Base-by-base conservation (phyloP, 2,329 filamentous ascomycete genomes). In the Onygenales sp. region DNA sequence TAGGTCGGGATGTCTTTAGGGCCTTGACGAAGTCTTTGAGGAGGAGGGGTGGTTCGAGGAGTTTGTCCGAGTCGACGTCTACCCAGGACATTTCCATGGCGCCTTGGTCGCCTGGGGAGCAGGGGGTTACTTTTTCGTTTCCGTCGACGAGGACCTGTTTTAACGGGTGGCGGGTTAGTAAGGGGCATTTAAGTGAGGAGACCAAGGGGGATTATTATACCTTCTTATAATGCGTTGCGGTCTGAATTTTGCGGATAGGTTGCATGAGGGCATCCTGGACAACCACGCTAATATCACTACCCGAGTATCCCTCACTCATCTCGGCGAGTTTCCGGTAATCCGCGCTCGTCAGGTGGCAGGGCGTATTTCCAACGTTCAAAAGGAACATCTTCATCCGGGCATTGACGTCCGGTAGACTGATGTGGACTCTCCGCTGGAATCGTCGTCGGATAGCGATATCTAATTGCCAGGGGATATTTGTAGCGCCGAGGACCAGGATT, bases 401-500 rank as follows among this genome's bases (percentile, higher is more conserved):
- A 13, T 89, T 85, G 43, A 85, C 64, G 67, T 98, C 93, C 6
- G 93, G 93, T 44, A 98, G 75, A 59, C 87, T 89, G 70, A 98
- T 98, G 71, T 98, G 93, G 32, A 98, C 91, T 73, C 93, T 81
- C 62, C 93, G 81, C 71, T 98, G 94, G 77, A 98, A 98, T 66
- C 93, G 89, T 70, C 93, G 83, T 61, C 93, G 85, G 63, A 98
- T 98, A 62, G 93, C 93, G 9, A 89, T 87, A 69, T 98, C 93
- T 48, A 98, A 80, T 76, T 98, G 92, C 93, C 93, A 98, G 14
- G 93, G 93, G 58, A 98, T 97, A 69, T 98, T 98, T 54, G 93
- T 98, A 52, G 93, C 93, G 56, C 93, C 93, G 3, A 98, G 81
- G 42, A 98, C 94, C 27, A 98, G 77, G 7, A 98, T 92, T 17